Evolutionary conservation across 1,284 basidiomycete genomes (phyloP), one percentile per base, ranked within the genome.

Genomic region (Trichosporon ovoides): DNA sequence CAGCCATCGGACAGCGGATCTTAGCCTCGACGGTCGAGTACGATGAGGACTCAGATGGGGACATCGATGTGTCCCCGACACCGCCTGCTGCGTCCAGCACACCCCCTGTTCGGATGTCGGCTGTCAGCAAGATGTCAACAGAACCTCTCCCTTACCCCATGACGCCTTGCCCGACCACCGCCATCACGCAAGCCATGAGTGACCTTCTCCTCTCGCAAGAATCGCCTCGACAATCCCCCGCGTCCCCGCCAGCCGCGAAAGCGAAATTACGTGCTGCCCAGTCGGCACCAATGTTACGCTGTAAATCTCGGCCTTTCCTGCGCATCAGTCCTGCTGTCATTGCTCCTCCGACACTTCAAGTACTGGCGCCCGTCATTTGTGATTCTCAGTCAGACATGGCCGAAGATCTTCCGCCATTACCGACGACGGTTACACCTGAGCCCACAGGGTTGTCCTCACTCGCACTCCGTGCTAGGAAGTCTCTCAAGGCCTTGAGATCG

Each of bases 371-470:
- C 1, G 66, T 77, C 11, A 60, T 77, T 6, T 78, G 76, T 62
- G 75, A 78, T 55, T 75, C 76, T 2, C 53, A 63, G 14, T 68
- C 66, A 1, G 66, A 64, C 40, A 70, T 71, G 46, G 72, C 73
- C 3, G 70, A 68, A 28, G 76, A 78, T 52, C 62, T 78, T 6
- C 76, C 75, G 0, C 73, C 73, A 6, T 57, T 78, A 3, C 66
- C 68, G 7, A 36, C 64, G 2, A 55, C 65, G 1, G 57, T 60
- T 36, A 38, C 35, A 4, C 55, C 52, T 7, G 12, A 52, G 10
- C 37, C 56, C 2, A 54, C 56, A 14, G 46, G 55, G 35, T 61
- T 67, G 11, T 61, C 57, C 1, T 56, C 61, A 11, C 53, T 69
- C 3, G 64, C 71, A 0, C 54, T 73, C 1, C 63, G 68, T 16